phyloP scores from a whole-genome alignment of 2,329 filamentous ascomycete species.

The Cadophora sp. region DNA sequence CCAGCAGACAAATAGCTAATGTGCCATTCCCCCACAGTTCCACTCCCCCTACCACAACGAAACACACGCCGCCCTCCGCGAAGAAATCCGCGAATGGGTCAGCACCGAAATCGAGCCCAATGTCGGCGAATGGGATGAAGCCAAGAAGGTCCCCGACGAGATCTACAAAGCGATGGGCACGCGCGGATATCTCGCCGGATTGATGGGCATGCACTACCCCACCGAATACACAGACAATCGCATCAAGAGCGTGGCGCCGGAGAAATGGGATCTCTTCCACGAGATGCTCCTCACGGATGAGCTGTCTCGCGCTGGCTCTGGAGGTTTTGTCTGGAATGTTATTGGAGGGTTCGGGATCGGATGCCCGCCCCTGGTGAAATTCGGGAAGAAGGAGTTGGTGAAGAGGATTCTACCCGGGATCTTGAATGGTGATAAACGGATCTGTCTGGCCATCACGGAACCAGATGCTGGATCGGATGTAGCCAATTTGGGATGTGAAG shows the following conservation, averaged over 20 bases:
- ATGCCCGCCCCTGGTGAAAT: constrained; percentile 89
- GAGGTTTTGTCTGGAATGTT: constrained; percentile 96
- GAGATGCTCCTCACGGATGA: constrained; percentile 96
- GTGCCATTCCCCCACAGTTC: constrained; percentile 61
- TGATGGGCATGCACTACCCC: constrained; percentile 85
- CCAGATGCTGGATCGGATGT: constrained; percentile 95
- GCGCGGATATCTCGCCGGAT: constrained; percentile 89
- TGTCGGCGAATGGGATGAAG: constrained; percentile 97
- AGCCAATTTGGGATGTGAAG: constrained; percentile 93
- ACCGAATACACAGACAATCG: constrained; percentile 73
- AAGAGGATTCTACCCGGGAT: constrained; percentile 90
- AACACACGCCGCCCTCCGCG: constrained; percentile 87
- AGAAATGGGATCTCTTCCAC: constrained; percentile 98
- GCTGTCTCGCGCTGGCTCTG: constrained; percentile 85
- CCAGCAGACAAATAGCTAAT: not conserved
- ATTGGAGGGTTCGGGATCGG: constrained; percentile 97
- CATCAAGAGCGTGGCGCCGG: constrained; percentile 79
- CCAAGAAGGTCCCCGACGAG: constrained; percentile 82
- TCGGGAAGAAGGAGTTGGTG: constrained; percentile 83
- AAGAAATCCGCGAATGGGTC: constrained; percentile 91
- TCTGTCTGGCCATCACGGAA: constrained; percentile 97
- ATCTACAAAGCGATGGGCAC: constrained; percentile 97
- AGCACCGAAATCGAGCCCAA: constrained; percentile 88
- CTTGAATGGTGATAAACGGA: constrained; percentile 90
- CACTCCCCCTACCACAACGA: constrained; percentile 98